Evolutionary conservation across 805 yeast genomes (phyloP), one percentile per base, ranked within the genome.

Genomic region (Candida ponderosae): DNA sequence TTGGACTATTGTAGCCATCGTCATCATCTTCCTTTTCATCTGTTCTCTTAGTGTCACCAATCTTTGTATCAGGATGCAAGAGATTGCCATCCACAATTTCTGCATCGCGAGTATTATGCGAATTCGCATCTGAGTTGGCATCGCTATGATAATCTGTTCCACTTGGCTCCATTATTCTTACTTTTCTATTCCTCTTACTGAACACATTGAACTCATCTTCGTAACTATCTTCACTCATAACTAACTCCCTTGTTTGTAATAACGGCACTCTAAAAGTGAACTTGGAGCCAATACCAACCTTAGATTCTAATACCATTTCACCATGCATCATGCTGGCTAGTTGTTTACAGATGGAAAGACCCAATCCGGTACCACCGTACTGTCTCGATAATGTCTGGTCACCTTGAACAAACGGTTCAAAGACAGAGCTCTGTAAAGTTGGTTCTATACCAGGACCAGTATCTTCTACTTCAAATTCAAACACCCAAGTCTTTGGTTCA

Each of bases 371-470:
- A 47, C 98, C 98, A 40, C 97, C 97, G 53, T 83, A 81, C 40
- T 89, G 85, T 53, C 95, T 71, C 5, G 95, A 84, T 20, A 87
- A 66, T 0, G 96, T 87, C 57, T 88, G 96, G 53, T 90, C 97
- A 37, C 97, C 98, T 62, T 90, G 98, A 16, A 89, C 88, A 65
- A 90, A 90, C 1, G 97, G 97, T 51, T 93, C 97, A 58, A 90
- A 90, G 1, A 90, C 94, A 42, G 82, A 77, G 32, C 78, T 78
- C 51, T 85, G 96, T 38, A 88, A 59, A 1, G 80, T 76, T 13
- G 81, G 78, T 30, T 86, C 94, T 37, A 90, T 89, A 41, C 98
- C 98, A 0, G 97, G 89, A 4, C 98, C 97, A 0, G 95, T 86
- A 56, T 90, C 98, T 28, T 69, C 70, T 11, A 90, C 96, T 40